A percentile compares a stretch with the other conserved stretches of the same genome.
Evolutionary conservation across 1,284 basidiomycete species (phyloP).

Genomic region (Xanthoconium separans): DNA sequence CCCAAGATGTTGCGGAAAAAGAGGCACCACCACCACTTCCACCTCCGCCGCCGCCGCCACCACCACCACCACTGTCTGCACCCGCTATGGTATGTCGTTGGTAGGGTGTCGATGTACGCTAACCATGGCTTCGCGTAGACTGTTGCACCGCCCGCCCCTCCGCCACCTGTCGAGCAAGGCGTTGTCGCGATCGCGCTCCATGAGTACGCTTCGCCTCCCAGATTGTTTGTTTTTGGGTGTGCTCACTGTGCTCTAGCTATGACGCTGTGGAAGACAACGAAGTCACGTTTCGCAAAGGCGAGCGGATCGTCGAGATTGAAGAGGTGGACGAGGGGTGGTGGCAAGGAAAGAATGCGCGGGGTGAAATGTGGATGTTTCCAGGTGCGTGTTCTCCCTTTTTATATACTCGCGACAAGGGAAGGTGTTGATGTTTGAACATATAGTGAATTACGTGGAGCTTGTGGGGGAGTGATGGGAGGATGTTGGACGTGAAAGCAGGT

Average conservation of each 20-base stretch:
- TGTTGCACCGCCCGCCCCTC: constrained; percentile 39
- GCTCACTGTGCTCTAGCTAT: constrained; percentile 42
- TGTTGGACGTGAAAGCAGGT: too few species aligned
- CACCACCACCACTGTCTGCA: too few species aligned
- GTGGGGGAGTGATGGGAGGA: constrained; percentile 7
- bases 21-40: too few species aligned
- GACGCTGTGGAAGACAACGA: constrained; percentile 90
- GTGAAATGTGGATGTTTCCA: constrained; percentile 80
- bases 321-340: constrained; percentile 86
- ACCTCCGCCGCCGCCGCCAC: too few species aligned
- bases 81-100: constrained; percentile 38
- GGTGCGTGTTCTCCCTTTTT: constrained; percentile 43
- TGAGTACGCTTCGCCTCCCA: constrained; percentile 51
- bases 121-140: constrained; percentile 30
- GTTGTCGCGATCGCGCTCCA: constrained; percentile 72
- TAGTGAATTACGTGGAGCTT: constrained; percentile 26
- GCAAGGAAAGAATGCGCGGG: constrained; percentile 67
- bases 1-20: too few species aligned
- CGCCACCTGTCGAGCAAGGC: constrained; percentile 49
- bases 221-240: not conserved
- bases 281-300: constrained; percentile 80
- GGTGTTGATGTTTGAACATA: not conserved
- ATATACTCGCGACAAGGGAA: too few species aligned
- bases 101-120: not conserved
- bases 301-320: constrained; percentile 72